These are phyloP conservation scores for Sonneratia alba DNA, from an alignment of 345 rosid genomes.

Conservation along the genomic window DNA sequence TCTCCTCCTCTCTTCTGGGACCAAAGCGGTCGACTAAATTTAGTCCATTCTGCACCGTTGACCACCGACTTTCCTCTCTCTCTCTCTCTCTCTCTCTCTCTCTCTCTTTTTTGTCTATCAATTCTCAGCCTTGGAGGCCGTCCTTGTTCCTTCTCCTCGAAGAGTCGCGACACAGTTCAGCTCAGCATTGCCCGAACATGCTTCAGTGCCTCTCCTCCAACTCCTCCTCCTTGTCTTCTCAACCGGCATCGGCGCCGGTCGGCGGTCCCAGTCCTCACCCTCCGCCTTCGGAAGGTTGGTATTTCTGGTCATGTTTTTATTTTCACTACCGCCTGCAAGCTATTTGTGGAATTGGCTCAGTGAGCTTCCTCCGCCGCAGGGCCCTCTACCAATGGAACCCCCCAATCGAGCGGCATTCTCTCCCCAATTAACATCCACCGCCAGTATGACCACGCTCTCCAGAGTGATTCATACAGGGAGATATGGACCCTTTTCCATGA, in stretches of 20 bases:
- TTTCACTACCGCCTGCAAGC: slow-evolving; percentile 5
- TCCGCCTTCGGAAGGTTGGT: slow-evolving; percentile 28
- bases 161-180: background rate
- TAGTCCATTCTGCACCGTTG: background rate
- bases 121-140: background rate
- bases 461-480: slow-evolving; percentile 54
- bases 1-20: no score
- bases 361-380: slow-evolving; percentile 18
- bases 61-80: background rate
- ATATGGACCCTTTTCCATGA: slow-evolving; percentile 40
- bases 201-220: slow-evolving; percentile 41
- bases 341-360: slow-evolving; percentile 45
- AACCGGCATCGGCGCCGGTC: slow-evolving; percentile 15
- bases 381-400: slow-evolving; percentile 30
- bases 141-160: background rate
- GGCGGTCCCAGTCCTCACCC: slow-evolving; percentile 13
- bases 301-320: no score
- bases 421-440: slow-evolving; percentile 47
- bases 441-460: slow-evolving; percentile 43
- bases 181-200: slow-evolving; percentile 15
- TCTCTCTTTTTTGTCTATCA: background rate
- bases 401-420: slow-evolving; percentile 24
- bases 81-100: background rate
- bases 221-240: slow-evolving; percentile 35
- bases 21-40: background rate